phyloP scores from a whole-genome alignment of 345 rosid species.

The Salix purpurea region DNA sequence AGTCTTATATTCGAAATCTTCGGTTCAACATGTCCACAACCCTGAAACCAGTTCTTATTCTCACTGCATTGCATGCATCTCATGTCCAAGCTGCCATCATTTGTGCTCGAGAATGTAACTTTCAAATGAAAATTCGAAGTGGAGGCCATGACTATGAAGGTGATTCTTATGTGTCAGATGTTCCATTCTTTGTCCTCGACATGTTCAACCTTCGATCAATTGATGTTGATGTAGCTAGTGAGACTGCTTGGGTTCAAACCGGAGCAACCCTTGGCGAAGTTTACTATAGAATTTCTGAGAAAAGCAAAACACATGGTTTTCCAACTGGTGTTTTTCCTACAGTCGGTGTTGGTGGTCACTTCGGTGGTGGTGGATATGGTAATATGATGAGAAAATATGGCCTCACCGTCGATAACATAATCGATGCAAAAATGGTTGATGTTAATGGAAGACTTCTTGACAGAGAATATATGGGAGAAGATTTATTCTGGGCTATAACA shows the following conservation, averaged over 20 bases:
- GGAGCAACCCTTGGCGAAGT: conserved; percentile 10
- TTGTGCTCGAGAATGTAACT: neutral
- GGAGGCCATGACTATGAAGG: conserved; percentile 11
- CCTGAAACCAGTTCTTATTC: neutral
- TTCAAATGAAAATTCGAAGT: conserved; percentile 8
- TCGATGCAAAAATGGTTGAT: neutral
- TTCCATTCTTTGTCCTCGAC: conserved; percentile 9
- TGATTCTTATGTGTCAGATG: neutral
- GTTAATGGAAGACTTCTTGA: conserved; percentile 7
- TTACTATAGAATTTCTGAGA: conserved; percentile 2
- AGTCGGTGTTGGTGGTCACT: conserved; percentile 7
- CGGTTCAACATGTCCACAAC: conserved; percentile 5
- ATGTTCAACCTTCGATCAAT: conserved; percentile 4
- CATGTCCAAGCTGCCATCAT: conserved; percentile 7
- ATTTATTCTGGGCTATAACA: conserved; percentile 7
- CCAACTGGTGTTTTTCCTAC: conserved; percentile 8
- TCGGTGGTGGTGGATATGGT: conserved; percentile 10
- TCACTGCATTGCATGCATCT: neutral
- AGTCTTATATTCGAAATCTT: conserved; percentile 2
- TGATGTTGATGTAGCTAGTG: neutral
- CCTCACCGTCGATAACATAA: neutral
- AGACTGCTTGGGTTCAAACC: conserved; percentile 3
- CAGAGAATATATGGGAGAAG: conserved; percentile 8
- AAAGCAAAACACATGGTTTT: conserved; percentile 4
- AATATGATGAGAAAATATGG: conserved; percentile 13